Evolutionary conservation across 345 rosid genomes (phyloP).

Genomic region (Gossypium raimondii): DNA sequence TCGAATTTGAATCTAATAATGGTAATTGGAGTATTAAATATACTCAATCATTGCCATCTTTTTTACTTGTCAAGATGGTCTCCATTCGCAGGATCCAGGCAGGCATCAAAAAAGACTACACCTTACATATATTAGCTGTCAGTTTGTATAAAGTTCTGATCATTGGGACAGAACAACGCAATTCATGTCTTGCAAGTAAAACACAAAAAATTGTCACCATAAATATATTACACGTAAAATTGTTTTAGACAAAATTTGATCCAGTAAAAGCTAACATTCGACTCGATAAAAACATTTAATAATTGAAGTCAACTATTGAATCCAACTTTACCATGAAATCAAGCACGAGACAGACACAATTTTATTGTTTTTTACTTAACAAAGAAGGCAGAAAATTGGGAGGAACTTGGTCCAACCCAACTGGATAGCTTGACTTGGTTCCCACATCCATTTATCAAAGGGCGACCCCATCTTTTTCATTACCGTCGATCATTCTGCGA

Average conservation of each 20-base stretch:
- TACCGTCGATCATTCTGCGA: neutral
- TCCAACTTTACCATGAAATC: neutral
- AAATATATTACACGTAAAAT: neutral
- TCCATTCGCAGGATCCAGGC: neutral
- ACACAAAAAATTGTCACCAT: neutral
- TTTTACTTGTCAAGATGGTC: neutral
- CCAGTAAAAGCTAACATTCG: neutral
- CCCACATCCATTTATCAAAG: neutral
- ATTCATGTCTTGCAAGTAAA: neutral
- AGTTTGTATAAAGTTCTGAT: neutral
- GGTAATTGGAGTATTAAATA: neutral
- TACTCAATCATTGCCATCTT: neutral
- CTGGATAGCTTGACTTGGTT: slow-evolving; percentile 7
- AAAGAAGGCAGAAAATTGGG: neutral
- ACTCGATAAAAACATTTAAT: neutral
- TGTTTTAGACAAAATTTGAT: neutral
- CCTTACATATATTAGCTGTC: neutral
- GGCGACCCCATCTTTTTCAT: too few species aligned
- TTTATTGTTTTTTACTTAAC: neutral
- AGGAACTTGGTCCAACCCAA: neutral
- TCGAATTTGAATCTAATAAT: neutral
- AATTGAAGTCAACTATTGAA: neutral
- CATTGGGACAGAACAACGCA: neutral
- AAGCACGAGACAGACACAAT: neutral
- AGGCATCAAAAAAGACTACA: neutral